phyloP scores from a whole-genome alignment of 345 rosid species.

The Atalantia buxifolia region DNA sequence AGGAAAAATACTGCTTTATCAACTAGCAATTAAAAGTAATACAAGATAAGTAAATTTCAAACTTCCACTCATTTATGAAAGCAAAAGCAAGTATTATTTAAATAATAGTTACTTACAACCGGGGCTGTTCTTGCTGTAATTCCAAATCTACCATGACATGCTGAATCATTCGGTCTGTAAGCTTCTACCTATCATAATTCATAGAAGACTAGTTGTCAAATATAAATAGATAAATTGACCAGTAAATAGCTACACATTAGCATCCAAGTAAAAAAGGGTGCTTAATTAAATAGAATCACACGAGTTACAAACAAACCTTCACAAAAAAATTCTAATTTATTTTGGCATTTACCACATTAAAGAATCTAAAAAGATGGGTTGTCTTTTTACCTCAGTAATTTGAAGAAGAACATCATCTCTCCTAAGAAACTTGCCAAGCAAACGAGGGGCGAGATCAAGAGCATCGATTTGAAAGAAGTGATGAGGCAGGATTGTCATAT shows the following conservation, averaged over 20 bases:
- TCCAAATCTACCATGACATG: slow-evolving; percentile 90
- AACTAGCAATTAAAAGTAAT: not conserved
- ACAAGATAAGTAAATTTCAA: not conserved
- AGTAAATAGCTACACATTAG: too few species aligned
- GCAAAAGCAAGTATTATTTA: not conserved
- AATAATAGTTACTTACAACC: slow-evolving; percentile 41
- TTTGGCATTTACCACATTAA: too few species aligned
- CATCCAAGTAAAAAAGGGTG: too few species aligned
- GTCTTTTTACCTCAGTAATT: slow-evolving; percentile 68
- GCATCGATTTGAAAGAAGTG: slow-evolving; percentile 80
- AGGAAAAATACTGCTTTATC: not conserved
- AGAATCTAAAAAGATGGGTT: not conserved
- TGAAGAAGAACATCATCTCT: slow-evolving; percentile 77
- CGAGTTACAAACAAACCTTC: too few species aligned
- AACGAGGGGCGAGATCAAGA: slow-evolving; percentile 81
- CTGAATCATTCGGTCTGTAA: slow-evolving; percentile 89
- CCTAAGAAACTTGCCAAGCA: slow-evolving; percentile 84
- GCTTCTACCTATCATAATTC: slow-evolving; percentile 70
- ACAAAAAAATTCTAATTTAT: too few species aligned
- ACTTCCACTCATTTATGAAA: not conserved
- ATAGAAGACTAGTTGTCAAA: too few species aligned
- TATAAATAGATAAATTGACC: too few species aligned
- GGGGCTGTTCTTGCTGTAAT: slow-evolving; percentile 85
- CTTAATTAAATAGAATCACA: too few species aligned
- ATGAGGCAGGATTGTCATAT: slow-evolving; percentile 46